Base-by-base conservation (phyloP, 805 yeast species). In the Clavispora santaluciae region DNA sequence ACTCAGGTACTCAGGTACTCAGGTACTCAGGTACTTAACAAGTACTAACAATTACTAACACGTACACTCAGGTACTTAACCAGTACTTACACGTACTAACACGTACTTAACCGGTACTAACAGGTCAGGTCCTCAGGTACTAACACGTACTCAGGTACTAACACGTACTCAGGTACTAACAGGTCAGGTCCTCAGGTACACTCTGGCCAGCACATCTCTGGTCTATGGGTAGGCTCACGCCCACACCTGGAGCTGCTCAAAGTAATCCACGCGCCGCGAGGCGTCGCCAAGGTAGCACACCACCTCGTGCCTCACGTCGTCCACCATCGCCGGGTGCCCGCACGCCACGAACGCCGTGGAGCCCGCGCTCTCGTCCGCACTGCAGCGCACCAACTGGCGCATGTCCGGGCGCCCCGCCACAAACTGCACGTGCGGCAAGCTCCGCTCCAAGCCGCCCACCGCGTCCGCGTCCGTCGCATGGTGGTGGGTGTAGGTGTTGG, bases 301-400 rank as follows among this genome's bases (percentile, higher is more conserved):
- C 15, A 51, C 54, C 22, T 41, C 48, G 17, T 52, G 47, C 18
- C 68, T 44, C 10, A 63, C 22, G 6, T 56, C 61, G 36, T 61
- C 68, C 16, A 60, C 65, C 67, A 63, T 58, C 6, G 46, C 40
- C 1, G 66, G 66, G 38, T 61, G 63, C 4, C 65, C 67, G 42
- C 68, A 63, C 1, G 65, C 39, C 5, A 62, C 57, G 34, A 60
- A 61, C 15, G 53, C 50, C 2, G 40, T 36, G 5, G 55, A 44
- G 4, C 54, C 53, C 4, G 25, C 16, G 9, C 49, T 38, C 11
- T 33, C 41, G 6, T 38, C 33, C 2, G 30, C 33, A 12, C 20
- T 33, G 7, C 13, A 3, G 2, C 23, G 31, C 5, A 51, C 50
- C 11, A 49, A 38, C 28, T 41, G 31, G 16, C 7, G 29, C 6